Evolutionary conservation across 495 filamentous ascomycete species (phyloP).

Genomic region (Talaromyces wortmannii): DNA sequence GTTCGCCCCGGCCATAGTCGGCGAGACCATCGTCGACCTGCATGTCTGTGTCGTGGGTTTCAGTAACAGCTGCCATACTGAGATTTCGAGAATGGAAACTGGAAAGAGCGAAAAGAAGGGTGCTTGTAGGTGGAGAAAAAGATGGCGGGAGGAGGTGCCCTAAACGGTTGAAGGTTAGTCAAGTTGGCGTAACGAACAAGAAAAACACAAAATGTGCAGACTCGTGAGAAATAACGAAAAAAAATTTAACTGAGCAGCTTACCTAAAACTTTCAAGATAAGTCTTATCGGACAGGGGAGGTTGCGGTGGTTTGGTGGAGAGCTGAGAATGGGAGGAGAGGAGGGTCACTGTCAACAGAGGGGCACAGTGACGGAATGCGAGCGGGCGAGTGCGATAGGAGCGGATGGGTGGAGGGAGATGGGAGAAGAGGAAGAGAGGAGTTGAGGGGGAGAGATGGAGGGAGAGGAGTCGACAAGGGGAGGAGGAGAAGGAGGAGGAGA

Average conservation of each 20-base stretch:
- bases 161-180: too few relatives aligned
- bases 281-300: background rate
- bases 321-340: constrained; percentile 1
- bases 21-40: constrained; percentile 36
- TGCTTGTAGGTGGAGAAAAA: too few relatives aligned
- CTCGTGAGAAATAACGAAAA: too few relatives aligned
- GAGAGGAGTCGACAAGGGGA: constrained; percentile 8
- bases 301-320: background rate
- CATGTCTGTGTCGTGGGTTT: constrained; percentile 34
- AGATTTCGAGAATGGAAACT: background rate
- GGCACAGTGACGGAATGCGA: constrained; percentile 13
- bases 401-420: constrained; percentile 6
- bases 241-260: background rate
- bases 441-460: constrained; percentile 7
- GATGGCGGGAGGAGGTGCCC: too few relatives aligned
- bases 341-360: constrained; percentile 6
- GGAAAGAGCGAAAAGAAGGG: too few relatives aligned
- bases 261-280: background rate
- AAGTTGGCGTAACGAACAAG: too few relatives aligned
- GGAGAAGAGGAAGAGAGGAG: constrained; percentile 10
- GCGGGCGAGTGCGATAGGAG: constrained; percentile 12
- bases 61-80: constrained; percentile 39
- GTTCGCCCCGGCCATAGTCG: constrained; percentile 45
- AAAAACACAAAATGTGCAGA: too few relatives aligned
- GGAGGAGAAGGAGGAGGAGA: constrained; percentile 12